Percentiles rank a stretch among this genome's conserved stretches.
Evolutionary conservation across 305 asterid genomes (phyloP).

Genomic region (Rubia balearica): DNA sequence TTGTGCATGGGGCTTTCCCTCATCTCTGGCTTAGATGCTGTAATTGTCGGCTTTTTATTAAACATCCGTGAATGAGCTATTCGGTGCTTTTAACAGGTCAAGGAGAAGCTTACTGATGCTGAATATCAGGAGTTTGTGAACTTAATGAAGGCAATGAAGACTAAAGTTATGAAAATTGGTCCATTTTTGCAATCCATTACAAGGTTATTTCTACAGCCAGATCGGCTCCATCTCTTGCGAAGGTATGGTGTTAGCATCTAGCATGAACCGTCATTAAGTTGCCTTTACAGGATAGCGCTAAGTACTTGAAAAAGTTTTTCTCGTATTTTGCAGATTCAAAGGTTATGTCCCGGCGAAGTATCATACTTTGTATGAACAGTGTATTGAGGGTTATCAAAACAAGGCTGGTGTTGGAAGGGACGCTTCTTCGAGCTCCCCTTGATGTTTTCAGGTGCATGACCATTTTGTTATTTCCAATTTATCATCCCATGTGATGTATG

Average conservation of each 20-base stretch:
- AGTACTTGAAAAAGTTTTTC: slow-evolving; percentile 13
- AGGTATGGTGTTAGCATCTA: slow-evolving; percentile 36
- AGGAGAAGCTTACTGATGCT: slow-evolving; percentile 58
- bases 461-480: neutral
- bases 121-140: slow-evolving; percentile 78
- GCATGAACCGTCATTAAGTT: neutral
- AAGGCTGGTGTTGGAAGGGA: slow-evolving; percentile 34
- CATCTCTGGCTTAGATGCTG: neutral
- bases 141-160: slow-evolving; percentile 72
- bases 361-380: slow-evolving; percentile 57
- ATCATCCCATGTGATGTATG: neutral
- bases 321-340: slow-evolving; percentile 63
- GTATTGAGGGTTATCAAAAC: slow-evolving; percentile 30
- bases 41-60: neutral
- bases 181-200: slow-evolving; percentile 73
- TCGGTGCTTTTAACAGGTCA: slow-evolving; percentile 49
- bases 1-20: neutral
- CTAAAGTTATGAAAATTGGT: slow-evolving; percentile 70
- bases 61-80: slow-evolving; percentile 1
- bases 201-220: slow-evolving; percentile 70
- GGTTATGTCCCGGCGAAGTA: slow-evolving; percentile 68
- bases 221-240: slow-evolving; percentile 70
- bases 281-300: neutral
- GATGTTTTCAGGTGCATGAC: neutral
- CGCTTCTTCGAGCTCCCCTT: slow-evolving; percentile 7